Conservation (phyloP, 306 rosid species). For the Amphicarpaea edgeworthii region DNA sequence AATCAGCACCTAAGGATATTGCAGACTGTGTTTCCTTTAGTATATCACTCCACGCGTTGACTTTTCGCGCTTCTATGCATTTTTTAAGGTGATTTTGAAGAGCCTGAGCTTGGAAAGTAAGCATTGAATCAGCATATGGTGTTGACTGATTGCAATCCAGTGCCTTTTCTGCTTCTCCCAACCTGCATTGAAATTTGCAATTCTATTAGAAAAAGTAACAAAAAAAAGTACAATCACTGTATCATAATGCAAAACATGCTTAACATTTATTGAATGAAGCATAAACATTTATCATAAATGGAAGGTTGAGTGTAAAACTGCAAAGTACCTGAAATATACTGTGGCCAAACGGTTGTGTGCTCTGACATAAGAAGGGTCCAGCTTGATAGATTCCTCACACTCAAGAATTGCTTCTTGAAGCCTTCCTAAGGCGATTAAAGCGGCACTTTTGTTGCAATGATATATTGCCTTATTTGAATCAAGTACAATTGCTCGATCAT, state of each 20-base stretch:
- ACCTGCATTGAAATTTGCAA: conserved; percentile 51
- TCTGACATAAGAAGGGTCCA: conserved; percentile 80
- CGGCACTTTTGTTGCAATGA: conserved; percentile 84
- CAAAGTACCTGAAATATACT: conserved; percentile 85
- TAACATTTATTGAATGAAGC: conserved; percentile 7
- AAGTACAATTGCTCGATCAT: conserved; percentile 73
- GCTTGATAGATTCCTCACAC: conserved; percentile 71
- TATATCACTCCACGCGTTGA: conserved; percentile 65
- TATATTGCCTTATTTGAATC: conserved; percentile 76
- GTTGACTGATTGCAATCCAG: conserved; percentile 56
- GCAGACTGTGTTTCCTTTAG: conserved; percentile 74
- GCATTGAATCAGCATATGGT: conserved; percentile 45
- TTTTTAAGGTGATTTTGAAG: conserved; percentile 66
- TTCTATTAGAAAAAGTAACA: conserved; percentile 11
- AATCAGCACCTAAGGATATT: conserved; percentile 73
- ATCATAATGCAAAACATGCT: not conserved
- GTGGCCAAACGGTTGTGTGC: conserved; percentile 87
- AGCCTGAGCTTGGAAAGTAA: conserved; percentile 57
- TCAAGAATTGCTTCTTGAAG: conserved; percentile 72
- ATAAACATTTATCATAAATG: too few species aligned
- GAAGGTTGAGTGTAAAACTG: too few species aligned
- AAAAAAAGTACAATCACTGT: not conserved
- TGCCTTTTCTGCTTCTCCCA: conserved; percentile 87
- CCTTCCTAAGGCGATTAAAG: conserved; percentile 78
- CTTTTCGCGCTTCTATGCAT: conserved; percentile 69